Evolutionary conservation across 768 basidiomycete species (phyloP).

Genomic region (Mycena amicta): DNA sequence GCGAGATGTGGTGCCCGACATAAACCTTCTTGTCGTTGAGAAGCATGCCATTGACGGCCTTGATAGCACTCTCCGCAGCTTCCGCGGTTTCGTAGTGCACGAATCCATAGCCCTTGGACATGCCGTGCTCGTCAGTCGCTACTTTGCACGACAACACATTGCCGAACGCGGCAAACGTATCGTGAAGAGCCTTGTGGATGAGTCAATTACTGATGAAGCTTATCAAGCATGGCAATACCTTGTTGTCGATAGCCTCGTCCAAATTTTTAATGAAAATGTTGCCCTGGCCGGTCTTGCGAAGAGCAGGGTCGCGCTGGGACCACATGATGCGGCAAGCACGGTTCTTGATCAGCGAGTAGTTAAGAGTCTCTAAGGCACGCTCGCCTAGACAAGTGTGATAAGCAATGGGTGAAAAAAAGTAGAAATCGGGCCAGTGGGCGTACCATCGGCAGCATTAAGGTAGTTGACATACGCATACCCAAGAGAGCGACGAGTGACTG

Average conservation of each 20-base stretch:
- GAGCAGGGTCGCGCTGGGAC: constrained; percentile 99
- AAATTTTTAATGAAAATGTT: constrained; percentile 99
- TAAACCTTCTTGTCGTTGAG: constrained; percentile 99
- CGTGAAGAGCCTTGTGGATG: constrained; percentile 82
- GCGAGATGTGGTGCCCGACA: constrained; percentile 95
- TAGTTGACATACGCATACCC: constrained; percentile 99
- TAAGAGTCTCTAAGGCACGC: constrained; percentile 97
- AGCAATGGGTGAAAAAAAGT: not conserved
- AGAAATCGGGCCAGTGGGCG: too few species aligned
- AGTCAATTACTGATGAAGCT: not conserved
- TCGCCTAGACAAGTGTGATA: constrained; percentile 60
- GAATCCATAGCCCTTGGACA: constrained; percentile 97
- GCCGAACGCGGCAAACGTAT: constrained; percentile 98
- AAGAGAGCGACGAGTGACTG: constrained; percentile 98
- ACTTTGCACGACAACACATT: constrained; percentile 99
- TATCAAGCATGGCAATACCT: constrained; percentile 56
- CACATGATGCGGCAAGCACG: constrained; percentile 99
- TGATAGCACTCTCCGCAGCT: constrained; percentile 94
- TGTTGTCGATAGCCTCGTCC: constrained; percentile 97
- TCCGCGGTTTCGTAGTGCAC: constrained; percentile 99
- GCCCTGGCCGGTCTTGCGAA: constrained; percentile 99
- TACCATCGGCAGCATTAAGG: constrained; percentile 91
- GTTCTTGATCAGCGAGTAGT: constrained; percentile 98
- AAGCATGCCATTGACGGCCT: constrained; percentile 98
- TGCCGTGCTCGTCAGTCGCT: constrained; percentile 92